Base-by-base conservation (phyloP, 2,329 filamentous ascomycete genomes). In the Fusarium virguliforme region DNA sequence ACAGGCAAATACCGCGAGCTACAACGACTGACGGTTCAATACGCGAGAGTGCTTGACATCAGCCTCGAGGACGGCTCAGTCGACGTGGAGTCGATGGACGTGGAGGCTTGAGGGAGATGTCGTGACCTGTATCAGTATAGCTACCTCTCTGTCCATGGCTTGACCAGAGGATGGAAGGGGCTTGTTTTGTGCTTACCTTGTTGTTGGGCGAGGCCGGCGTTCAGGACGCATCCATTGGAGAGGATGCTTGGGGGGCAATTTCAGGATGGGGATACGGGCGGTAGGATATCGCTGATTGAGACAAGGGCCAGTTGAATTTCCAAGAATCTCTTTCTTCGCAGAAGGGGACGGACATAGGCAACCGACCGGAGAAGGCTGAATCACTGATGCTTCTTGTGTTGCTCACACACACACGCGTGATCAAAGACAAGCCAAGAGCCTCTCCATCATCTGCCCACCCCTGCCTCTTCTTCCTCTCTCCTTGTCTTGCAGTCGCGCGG, bases 1-100 rank as follows among this genome's bases (percentile, higher is more conserved):
- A 34, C 74, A 97, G 94, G 94, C 65, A 98, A 98, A 90, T 95
- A 96, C 82, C 91, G 96, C 62, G 97, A 98, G 78, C 85, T 99
- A 32, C 96, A 99, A 81, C 89, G 96, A 28, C 88, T 98, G 43
- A 97, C 94, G n/a, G 93, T 98, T 28, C 95, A 97, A 69, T 98
- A 98, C 80, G 95, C 95, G 12, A 90, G 93, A 70, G 84, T 94
- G n/a, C 84, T 97, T 24, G 92, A 92, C 62, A 84, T 93, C 38
- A 86, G 85, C 7, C 72, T 84, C 6, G 84, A 85, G 50, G 83
- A 84, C 22, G 83, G 84, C 15, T 79, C 82, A 10, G 75, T 79
- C 12, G 83, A 84, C 15, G 83, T 81, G 18, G 83, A 83, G 60
- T 78, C 81, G 8, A 85, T 84, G 83, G 83, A 84, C 28, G 77